phyloP scores from a whole-genome alignment of 768 basidiomycete genomes.

The Boletus subcaerulescens region DNA sequence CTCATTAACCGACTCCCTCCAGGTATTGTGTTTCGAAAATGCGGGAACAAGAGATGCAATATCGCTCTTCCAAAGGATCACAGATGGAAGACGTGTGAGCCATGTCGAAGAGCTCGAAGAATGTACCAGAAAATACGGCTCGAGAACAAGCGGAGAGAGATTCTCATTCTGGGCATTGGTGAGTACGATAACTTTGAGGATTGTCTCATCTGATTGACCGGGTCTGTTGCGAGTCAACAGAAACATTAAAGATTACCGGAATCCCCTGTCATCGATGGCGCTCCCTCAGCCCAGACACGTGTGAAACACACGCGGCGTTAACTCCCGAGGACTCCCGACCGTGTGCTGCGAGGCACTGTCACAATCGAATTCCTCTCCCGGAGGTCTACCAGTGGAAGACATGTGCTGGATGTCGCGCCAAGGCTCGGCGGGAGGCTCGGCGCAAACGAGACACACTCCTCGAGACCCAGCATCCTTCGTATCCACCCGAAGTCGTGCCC shows the following conservation, averaged over 20 bases:
- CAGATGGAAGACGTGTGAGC: conserved; percentile 43
- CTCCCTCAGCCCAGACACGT: conserved; percentile 4
- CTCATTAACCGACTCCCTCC: conserved; percentile 15
- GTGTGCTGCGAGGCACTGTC: conserved; percentile 36
- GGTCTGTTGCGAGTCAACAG: not conserved
- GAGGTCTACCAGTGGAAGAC: conserved; percentile 40
- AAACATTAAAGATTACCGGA: not conserved
- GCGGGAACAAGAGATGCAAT: conserved; percentile 35
- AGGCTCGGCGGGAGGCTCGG: conserved; percentile 8
- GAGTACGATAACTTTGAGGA: not conserved
- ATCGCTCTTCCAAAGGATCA: conserved; percentile 32
- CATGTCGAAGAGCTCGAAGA: conserved; percentile 39
- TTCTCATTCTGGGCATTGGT: conserved; percentile 5
- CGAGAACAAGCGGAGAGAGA: conserved; percentile 9
- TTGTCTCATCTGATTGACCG: conserved; percentile 18
- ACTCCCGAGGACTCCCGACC: conserved; percentile 32
- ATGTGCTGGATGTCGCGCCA: conserved; percentile 39
- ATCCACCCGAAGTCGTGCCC: conserved; percentile 4
- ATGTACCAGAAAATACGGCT: conserved; percentile 35
- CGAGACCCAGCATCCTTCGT: not conserved
- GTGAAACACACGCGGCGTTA: not conserved
- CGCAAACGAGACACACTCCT: not conserved
- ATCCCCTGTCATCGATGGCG: conserved; percentile 1
- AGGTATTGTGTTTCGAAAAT: conserved; percentile 20
- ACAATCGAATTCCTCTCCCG: conserved; percentile 34